Base-by-base conservation (phyloP, 2,329 filamentous ascomycete species). In the Exserohilum turcica region DNA sequence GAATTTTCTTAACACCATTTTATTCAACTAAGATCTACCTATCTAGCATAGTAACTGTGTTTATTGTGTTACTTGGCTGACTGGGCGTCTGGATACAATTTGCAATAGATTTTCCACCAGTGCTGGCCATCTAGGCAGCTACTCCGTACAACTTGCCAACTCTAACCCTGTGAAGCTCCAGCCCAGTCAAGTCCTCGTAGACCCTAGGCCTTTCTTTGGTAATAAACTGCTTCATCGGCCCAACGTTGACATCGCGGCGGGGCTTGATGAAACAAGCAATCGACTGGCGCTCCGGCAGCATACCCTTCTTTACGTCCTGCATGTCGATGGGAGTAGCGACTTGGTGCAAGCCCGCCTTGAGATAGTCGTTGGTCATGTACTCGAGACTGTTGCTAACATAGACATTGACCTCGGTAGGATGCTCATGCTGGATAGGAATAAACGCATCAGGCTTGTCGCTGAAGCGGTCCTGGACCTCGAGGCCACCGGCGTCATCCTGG, bases 391-490 rank as follows among this genome's bases (percentile, higher is more conserved):
- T 21, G 19, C 48, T 37, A 1, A 50, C 21, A n/a, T 50, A 19
- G 1, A 50, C 39, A 19, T 29, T 35, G 3, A 50, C 18, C 39
- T 50, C 39, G 1, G 38, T 38, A 6, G 15, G 21, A 7, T 43
- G 3, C 13, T 28, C 15, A 4, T 29, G 39, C 8, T 24, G 32
- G 7, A 43, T 38, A 4, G 39, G 48, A 13, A 43, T 18, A 21
- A 36, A 50, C 12, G 40, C 16, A 6, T 32, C 32, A 4, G n/a
- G n/a, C 32, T 35, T 15, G 32, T 13, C n/a, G n/a, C 12, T 36
- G 15, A 18, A 43, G 29, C 59, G 54, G 74, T 93, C 93, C 73
- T 92, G 89, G 21, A 90, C 89, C 77, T 94, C 90, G 54, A 94
- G 77, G 0, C 90, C 90, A 32, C 76, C 71, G 0, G 74, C 68